phyloP scores from a whole-genome alignment of 768 basidiomycete genomes.

The Pisolithus albus region DNA sequence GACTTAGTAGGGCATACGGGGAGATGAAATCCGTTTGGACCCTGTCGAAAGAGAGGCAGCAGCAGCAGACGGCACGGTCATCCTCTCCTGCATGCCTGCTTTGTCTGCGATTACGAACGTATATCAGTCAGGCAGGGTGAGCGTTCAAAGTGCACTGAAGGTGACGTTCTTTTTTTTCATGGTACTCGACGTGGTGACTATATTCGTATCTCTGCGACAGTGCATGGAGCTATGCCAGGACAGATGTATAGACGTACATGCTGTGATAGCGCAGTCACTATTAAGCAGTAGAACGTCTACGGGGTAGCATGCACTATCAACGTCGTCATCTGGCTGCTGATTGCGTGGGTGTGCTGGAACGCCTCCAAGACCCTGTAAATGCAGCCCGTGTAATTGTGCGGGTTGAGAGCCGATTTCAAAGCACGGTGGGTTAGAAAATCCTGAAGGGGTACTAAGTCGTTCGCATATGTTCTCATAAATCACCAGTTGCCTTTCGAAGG shows the following conservation, averaged over 20 bases:
- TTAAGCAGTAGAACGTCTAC: slow-evolving; percentile 18
- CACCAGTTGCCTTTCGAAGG: background rate
- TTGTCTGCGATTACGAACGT: slow-evolving; percentile 74
- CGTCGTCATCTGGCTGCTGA: no score
- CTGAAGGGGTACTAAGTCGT: no score
- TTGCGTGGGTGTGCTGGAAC: no score
- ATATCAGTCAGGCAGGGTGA: slow-evolving; percentile 77
- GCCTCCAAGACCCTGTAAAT: no score
- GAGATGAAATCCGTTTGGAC: slow-evolving; percentile 66
- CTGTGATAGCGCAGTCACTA: slow-evolving; percentile 66
- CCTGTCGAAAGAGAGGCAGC: slow-evolving; percentile 66
- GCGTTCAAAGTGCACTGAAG: slow-evolving; percentile 42
- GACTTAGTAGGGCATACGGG: slow-evolving; percentile 45
- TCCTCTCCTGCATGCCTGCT: slow-evolving; percentile 83
- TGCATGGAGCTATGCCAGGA: slow-evolving; percentile 65
- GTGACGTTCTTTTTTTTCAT: slow-evolving; percentile 35
- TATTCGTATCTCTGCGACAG: slow-evolving; percentile 30
- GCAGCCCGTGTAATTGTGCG: no score
- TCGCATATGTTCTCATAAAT: no score
- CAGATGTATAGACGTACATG: slow-evolving; percentile 68
- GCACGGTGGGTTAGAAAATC: background rate
- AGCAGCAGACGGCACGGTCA: slow-evolving; percentile 56
- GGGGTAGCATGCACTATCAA: background rate
- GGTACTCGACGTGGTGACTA: background rate
- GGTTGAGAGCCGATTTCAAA: no score